Conservation (phyloP, 2,329 filamentous ascomycete genomes). For the Hirsutella thompsonii region DNA sequence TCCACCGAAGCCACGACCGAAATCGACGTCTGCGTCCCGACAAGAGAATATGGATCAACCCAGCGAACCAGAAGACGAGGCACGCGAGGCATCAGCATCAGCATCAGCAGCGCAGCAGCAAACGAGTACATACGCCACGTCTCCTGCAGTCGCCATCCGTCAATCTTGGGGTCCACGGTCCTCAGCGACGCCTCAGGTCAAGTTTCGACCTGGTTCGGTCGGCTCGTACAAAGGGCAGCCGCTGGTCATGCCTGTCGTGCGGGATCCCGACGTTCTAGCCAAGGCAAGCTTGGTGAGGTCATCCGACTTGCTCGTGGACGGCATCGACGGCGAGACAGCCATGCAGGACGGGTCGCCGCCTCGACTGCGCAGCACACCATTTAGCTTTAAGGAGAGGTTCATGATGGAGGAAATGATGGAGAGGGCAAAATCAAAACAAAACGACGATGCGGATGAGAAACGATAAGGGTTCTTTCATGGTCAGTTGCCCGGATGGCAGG, state of each 20-base stretch:
- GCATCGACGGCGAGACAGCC: conserved; percentile 36
- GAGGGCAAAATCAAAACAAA: conserved; percentile 13
- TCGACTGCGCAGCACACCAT: conserved; percentile 31
- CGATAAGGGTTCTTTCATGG: conserved; percentile 5
- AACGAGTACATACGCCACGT: conserved; percentile 25
- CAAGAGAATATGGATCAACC: background rate
- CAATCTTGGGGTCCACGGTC: conserved; percentile 7
- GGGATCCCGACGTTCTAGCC: conserved; percentile 33
- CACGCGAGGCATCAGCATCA: background rate
- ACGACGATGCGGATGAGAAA: conserved; percentile 7
- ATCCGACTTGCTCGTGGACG: conserved; percentile 38
- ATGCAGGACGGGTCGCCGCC: conserved; percentile 31
- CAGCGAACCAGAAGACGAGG: conserved; percentile 11
- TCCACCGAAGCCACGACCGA: conserved; percentile 13
- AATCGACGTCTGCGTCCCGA: conserved; percentile 5
- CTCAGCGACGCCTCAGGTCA: conserved; percentile 17
- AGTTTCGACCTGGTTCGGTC: conserved; percentile 26
- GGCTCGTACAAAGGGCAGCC: conserved; percentile 43
- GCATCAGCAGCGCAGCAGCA: background rate
- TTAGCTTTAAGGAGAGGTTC: conserved; percentile 34
- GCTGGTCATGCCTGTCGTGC: conserved; percentile 38
- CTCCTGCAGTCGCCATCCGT: conserved; percentile 27
- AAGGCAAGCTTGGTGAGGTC: conserved; percentile 34
- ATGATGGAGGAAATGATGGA: conserved; percentile 31
- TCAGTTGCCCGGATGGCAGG: conserved; percentile 4